Conservation (phyloP, 305 asterid genomes). For the Solanum hybrid region DNA sequence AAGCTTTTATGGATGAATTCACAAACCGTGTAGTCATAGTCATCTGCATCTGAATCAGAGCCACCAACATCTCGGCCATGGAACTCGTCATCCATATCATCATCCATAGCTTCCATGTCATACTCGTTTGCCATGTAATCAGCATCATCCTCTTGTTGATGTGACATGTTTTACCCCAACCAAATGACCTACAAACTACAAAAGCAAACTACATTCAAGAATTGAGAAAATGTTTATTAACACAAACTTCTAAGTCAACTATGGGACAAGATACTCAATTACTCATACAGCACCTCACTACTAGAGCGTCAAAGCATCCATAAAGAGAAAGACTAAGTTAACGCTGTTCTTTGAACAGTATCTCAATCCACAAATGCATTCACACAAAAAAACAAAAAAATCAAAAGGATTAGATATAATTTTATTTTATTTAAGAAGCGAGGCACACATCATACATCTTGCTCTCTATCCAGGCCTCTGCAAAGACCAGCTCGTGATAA, state of each 20-base stretch:
- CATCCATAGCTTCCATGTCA: slow-evolving; percentile 65
- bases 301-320: background rate
- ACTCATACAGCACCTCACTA: background rate
- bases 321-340: background rate
- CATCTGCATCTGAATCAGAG: slow-evolving; percentile 79
- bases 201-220: background rate
- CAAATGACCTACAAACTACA: background rate
- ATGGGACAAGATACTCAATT: background rate
- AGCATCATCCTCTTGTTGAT: slow-evolving; percentile 41
- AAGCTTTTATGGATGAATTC: background rate
- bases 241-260: background rate
- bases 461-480: background rate
- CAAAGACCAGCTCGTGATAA: background rate
- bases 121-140: slow-evolving; percentile 73
- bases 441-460: background rate
- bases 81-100: slow-evolving; percentile 48
- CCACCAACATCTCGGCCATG: slow-evolving; percentile 38
- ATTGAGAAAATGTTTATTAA: background rate
- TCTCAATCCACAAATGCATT: background rate
- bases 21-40: slow-evolving; percentile 55
- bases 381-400: background rate
- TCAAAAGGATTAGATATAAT: background rate
- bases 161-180: slow-evolving; percentile 42
- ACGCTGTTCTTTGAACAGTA: background rate
- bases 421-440: background rate